These are phyloP conservation scores for Ogataea paraovalis DNA, from an alignment of 805 yeast genomes.

Conservation along the genomic window DNA sequence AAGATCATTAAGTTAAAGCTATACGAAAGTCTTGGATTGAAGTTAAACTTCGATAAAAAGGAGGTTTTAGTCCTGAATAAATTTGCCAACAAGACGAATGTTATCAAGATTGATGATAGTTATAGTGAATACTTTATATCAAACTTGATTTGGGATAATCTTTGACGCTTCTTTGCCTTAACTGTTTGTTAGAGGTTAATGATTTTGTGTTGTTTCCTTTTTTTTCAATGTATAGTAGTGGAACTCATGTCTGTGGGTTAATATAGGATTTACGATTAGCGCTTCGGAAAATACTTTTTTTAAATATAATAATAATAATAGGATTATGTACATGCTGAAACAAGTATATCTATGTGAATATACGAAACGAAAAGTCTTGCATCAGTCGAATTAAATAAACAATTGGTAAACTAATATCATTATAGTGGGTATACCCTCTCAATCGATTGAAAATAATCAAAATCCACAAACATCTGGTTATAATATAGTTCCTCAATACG, in stretches of 20 bases:
- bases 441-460: no score
- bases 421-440: not conserved
- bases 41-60: constrained; percentile 37
- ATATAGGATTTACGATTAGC: not conserved
- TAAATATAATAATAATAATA: constrained; percentile 3
- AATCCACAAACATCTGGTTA: no score
- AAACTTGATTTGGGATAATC: constrained; percentile 74
- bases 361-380: no score
- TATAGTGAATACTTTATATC: constrained; percentile 67
- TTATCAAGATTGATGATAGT: constrained; percentile 46
- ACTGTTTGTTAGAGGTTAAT: not conserved
- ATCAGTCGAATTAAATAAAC: no score
- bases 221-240: not conserved
- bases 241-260: not conserved
- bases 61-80: constrained; percentile 49
- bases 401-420: not conserved
- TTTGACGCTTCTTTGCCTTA: constrained; percentile 28
- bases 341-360: not conserved
- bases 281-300: not conserved
- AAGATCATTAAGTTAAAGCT: constrained; percentile 52
- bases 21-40: constrained; percentile 57
- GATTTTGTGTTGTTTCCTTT: not conserved
- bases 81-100: constrained; percentile 41
- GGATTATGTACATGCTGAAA: not conserved
- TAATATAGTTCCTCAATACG: no score